Evolutionary conservation across 257 asterid genomes (phyloP).

Genomic region (Parsonsia alboflavescens): DNA sequence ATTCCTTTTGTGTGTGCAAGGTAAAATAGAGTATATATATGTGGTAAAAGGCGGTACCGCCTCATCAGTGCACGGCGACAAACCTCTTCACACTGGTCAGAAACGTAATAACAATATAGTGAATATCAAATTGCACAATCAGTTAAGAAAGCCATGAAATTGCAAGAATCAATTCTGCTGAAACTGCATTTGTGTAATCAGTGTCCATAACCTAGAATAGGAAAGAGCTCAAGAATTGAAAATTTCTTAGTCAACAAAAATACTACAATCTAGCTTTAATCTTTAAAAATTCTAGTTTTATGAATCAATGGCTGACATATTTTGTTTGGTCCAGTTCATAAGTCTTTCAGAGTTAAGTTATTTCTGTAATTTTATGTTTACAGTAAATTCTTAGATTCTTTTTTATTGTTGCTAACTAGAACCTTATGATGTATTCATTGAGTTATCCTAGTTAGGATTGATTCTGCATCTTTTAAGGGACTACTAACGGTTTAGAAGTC

Average conservation of each 20-base stretch:
- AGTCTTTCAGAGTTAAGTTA: neutral
- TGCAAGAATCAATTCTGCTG: neutral
- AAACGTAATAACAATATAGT: slow-evolving; percentile 5
- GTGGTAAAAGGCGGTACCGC: slow-evolving; percentile 83
- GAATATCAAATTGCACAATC: neutral
- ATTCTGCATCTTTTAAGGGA: neutral
- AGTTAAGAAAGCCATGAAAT: neutral
- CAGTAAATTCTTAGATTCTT: neutral
- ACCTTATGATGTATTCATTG: neutral
- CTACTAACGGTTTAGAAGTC: neutral
- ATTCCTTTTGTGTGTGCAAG: slow-evolving; percentile 72
- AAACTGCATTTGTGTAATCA: neutral
- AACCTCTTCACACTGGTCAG: slow-evolving; percentile 81
- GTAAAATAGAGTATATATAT: slow-evolving; percentile 88
- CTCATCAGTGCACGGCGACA: slow-evolving; percentile 88
- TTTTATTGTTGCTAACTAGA: neutral
- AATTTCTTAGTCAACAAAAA: neutral
- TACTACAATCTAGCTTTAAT: neutral
- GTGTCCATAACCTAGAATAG: neutral
- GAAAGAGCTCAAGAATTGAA: neutral
- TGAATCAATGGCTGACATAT: neutral
- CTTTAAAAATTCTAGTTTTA: neutral
- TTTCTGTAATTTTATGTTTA: too few relatives aligned
- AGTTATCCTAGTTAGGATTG: neutral
- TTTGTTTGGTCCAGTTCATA: neutral